phyloP scores from a whole-genome alignment of 2,329 filamentous ascomycete genomes.

The Fusarium nisikadoi region DNA sequence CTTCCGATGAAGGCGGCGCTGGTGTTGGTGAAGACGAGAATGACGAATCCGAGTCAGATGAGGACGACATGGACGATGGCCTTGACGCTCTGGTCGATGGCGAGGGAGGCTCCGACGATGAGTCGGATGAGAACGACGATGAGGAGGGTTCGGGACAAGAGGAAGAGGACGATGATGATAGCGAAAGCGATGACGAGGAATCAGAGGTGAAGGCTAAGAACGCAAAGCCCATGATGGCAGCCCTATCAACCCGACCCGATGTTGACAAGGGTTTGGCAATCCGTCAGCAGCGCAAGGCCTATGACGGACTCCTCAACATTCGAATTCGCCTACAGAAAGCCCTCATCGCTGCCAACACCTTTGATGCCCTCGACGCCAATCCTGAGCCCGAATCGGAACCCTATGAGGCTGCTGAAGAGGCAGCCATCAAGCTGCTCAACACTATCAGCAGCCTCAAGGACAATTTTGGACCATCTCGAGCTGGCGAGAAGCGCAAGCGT shows the following conservation, averaged over 20 bases:
- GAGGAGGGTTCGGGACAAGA: constrained; percentile 51
- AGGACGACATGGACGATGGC: constrained; percentile 53
- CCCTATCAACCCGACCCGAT: constrained; percentile 60
- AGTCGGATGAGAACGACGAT: constrained; percentile 51
- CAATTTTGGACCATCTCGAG: constrained; percentile 63
- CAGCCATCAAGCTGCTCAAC: constrained; percentile 86
- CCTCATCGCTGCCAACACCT: constrained; percentile 81
- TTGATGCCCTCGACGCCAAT: constrained; percentile 60
- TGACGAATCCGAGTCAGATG: constrained; percentile 49
- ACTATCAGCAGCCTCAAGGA: constrained; percentile 78
- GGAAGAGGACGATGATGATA: constrained; percentile 52
- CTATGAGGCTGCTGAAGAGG: constrained; percentile 83
- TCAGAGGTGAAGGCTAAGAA: constrained; percentile 42
- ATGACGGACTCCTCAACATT: constrained; percentile 88
- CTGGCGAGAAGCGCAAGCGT: constrained; percentile 72
- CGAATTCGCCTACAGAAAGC: constrained; percentile 95
- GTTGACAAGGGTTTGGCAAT: constrained; percentile 87
- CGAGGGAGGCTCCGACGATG: constrained; percentile 48
- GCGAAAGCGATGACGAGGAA: constrained; percentile 50
- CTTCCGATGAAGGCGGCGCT: constrained; percentile 52
- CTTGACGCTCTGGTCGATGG: constrained; percentile 50
- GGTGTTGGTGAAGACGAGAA: constrained; percentile 51
- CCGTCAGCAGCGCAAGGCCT: constrained; percentile 84
- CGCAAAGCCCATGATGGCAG: constrained; percentile 49
- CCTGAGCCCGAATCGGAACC: constrained; percentile 57